A percentile compares a stretch with the other conserved stretches of the same genome.
These are phyloP conservation scores for Salix koriyanagi DNA, from an alignment of 345 rosid species.

Conservation along the genomic window DNA sequence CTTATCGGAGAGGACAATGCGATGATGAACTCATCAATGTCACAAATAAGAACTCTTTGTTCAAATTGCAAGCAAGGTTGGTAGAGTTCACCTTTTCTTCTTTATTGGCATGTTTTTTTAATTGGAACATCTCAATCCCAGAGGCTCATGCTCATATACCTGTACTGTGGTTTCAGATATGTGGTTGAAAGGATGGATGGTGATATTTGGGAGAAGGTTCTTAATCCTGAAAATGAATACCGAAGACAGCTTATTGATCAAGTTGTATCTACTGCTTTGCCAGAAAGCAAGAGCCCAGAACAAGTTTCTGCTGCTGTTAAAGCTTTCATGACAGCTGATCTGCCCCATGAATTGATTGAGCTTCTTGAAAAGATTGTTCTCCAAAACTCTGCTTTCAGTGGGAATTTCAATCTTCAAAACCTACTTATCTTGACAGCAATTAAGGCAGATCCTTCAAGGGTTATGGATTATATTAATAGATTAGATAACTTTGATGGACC, in stretches of 20 bases:
- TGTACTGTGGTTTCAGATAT: conserved; percentile 49
- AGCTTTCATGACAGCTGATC: conserved; percentile 80
- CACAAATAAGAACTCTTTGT: conserved; percentile 91
- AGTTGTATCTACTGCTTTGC: conserved; percentile 93
- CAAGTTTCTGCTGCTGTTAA: conserved; percentile 85
- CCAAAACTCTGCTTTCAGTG: conserved; percentile 98
- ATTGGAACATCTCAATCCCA: background rate
- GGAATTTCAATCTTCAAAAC: conserved; percentile 91
- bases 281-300: conserved; percentile 88
- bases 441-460: conserved; percentile 94
- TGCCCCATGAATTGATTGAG: conserved; percentile 77
- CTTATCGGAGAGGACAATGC: conserved; percentile 96
- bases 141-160: conserved; percentile 18
- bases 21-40: conserved; percentile 96
- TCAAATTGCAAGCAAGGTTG: conserved; percentile 97
- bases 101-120: conserved; percentile 2
- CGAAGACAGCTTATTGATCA: conserved; percentile 96
- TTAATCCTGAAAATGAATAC: conserved; percentile 70
- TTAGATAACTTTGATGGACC: conserved; percentile 98
- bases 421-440: conserved; percentile 93
- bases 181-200: conserved; percentile 99
- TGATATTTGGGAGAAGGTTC: conserved; percentile 99
- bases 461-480: conserved; percentile 94
- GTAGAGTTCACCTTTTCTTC: background rate
- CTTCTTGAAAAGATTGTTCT: conserved; percentile 95